These are phyloP conservation scores for Gnaphalium uliginosum DNA, from an alignment of 129 eudicot genomes.

Conservation along the genomic window DNA sequence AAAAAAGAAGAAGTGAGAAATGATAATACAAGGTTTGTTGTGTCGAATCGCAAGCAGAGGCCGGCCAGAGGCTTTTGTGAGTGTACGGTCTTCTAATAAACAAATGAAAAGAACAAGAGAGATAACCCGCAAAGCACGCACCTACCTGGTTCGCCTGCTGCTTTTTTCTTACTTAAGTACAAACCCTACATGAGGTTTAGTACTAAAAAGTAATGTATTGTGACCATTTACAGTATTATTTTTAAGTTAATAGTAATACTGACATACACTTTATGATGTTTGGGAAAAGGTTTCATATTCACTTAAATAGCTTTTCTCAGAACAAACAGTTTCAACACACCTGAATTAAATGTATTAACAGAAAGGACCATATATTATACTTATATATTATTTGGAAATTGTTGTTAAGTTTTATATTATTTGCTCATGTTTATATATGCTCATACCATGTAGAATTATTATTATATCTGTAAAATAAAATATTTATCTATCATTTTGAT, in stretches of 20 bases:
- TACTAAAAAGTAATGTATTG: not conserved
- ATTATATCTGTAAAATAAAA: not conserved
- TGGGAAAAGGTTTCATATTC: slow-evolving; percentile 29
- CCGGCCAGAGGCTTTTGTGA: slow-evolving; percentile 27
- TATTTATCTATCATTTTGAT: too few relatives aligned
- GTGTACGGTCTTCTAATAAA: slow-evolving; percentile 23
- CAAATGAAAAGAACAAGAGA: slow-evolving; percentile 8
- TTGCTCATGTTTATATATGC: not conserved
- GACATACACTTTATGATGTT: slow-evolving; percentile 33
- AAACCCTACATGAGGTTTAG: slow-evolving; percentile 30
- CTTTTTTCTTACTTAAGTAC: slow-evolving; percentile 16
- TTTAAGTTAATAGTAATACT: slow-evolving; percentile 19
- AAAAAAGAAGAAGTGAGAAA: slow-evolving; percentile 15
- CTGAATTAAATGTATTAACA: slow-evolving; percentile 7
- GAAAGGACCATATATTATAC: not conserved
- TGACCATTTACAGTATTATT: not conserved
- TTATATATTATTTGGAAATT: too few relatives aligned
- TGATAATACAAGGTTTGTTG: slow-evolving; percentile 43
- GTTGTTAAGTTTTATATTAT: too few relatives aligned
- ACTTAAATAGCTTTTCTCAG: too few relatives aligned
- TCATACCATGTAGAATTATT: not conserved
- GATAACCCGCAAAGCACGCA: slow-evolving; percentile 45
- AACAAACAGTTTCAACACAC: slow-evolving; percentile 2
- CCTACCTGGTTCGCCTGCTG: slow-evolving; percentile 9
- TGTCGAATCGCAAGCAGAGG: slow-evolving; percentile 45